These are phyloP conservation scores for Chaetoscypha palmicola DNA, from an alignment of 2,329 filamentous ascomycete genomes.

Conservation along the genomic window DNA sequence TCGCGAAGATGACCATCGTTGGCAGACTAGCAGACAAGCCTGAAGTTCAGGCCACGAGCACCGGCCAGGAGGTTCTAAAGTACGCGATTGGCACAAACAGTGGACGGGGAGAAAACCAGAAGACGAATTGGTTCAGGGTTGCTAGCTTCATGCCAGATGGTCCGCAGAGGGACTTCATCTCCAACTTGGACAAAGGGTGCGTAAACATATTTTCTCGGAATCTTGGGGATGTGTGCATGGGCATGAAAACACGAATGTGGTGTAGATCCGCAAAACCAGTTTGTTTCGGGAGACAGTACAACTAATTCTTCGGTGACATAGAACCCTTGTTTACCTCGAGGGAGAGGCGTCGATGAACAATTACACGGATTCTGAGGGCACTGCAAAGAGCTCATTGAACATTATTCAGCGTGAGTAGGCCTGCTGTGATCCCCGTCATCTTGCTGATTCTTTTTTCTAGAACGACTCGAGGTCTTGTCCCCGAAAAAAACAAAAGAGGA, in stretches of 20 bases:
- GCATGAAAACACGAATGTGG: no score
- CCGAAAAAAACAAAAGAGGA: constrained; percentile 15
- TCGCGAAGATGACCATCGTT: constrained; percentile 79
- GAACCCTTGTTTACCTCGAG: constrained; percentile 74
- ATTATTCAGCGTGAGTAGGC: constrained; percentile 69
- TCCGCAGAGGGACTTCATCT: constrained; percentile 61
- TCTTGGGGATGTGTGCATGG: no score
- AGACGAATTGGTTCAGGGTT: constrained; percentile 81
- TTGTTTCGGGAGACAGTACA: not conserved
- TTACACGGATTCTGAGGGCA: constrained; percentile 66
- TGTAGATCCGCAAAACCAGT: no score
- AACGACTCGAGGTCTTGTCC: constrained; percentile 42
- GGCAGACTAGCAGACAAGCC: constrained; percentile 77
- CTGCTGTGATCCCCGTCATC: not conserved
- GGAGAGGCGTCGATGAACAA: constrained; percentile 65
- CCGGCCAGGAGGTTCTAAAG: constrained; percentile 65
- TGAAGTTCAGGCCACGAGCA: constrained; percentile 64
- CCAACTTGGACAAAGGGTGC: constrained; percentile 77
- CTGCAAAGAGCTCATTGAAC: constrained; percentile 55
- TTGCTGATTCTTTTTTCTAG: constrained; percentile 28
- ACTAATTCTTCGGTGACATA: constrained; percentile 33
- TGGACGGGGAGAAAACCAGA: constrained; percentile 61
- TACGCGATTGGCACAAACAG: constrained; percentile 68
- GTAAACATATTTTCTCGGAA: constrained; percentile 35
- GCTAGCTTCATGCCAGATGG: constrained; percentile 65